A percentile compares a stretch with the other conserved stretches of the same genome.
Conservation (phyloP, 345 rosid genomes). For the Iberis pinnata region DNA sequence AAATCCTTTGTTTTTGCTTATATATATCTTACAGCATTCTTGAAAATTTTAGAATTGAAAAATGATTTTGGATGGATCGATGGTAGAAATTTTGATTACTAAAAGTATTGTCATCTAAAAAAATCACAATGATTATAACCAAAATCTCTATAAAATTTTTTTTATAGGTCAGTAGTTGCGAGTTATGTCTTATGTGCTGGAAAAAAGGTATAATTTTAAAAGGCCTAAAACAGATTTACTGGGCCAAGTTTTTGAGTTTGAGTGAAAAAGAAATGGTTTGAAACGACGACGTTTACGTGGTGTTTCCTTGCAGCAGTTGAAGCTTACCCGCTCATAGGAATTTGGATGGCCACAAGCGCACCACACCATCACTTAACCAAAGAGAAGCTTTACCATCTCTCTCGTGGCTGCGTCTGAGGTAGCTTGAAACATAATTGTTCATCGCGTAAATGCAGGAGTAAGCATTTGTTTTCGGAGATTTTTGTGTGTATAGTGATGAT, state of each 20-base stretch:
- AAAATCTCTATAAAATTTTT: too few relatives aligned
- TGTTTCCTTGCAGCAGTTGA: background rate
- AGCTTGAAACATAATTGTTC: too few relatives aligned
- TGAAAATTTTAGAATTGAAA: too few relatives aligned
- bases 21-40: too few relatives aligned
- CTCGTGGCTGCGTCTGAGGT: conserved; percentile 1
- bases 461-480: background rate
- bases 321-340: conserved; percentile 28
- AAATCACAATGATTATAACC: too few relatives aligned
- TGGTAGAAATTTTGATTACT: too few relatives aligned
- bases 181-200: too few relatives aligned
- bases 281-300: background rate
- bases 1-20: too few relatives aligned
- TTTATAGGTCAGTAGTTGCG: too few relatives aligned
- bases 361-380: conserved; percentile 22
- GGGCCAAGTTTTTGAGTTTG: conserved; percentile 7
- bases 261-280: background rate
- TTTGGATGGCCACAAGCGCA: conserved; percentile 33
- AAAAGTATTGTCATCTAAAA: too few relatives aligned
- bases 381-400: conserved; percentile 2
- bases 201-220: background rate
- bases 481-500: too few relatives aligned
- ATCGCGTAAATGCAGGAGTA: background rate
- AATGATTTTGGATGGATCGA: too few relatives aligned
- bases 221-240: background rate